These are phyloP conservation scores for Hypoxylon crocopeplum DNA, from an alignment of 495 filamentous ascomycete species.

Conservation along the genomic window DNA sequence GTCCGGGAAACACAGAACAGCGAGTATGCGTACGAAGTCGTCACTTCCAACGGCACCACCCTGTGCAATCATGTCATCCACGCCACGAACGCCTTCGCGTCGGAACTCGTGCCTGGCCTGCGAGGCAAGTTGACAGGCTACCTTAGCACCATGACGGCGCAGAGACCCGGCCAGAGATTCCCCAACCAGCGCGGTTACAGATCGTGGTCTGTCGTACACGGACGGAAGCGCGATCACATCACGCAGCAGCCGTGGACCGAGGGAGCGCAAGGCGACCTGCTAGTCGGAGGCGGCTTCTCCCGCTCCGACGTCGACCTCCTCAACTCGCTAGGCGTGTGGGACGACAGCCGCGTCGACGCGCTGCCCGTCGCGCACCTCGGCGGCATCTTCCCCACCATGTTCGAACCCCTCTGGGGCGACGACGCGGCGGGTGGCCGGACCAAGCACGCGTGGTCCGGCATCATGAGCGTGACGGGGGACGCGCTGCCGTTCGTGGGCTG, in stretches of 20 bases:
- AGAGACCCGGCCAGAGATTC: conserved; percentile 37
- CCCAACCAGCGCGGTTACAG: conserved; percentile 8
- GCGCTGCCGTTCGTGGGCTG: conserved; percentile 55
- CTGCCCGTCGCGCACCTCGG: conserved; percentile 34
- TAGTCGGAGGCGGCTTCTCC: conserved; percentile 48
- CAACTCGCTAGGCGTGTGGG: conserved; percentile 42
- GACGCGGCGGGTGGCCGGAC: not conserved
- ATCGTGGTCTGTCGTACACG: conserved; percentile 44
- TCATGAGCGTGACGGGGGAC: conserved; percentile 55
- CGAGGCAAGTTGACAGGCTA: conserved; percentile 52
- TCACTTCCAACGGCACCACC: conserved; percentile 46
- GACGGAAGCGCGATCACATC: conserved; percentile 46
- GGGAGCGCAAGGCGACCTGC: conserved; percentile 31
- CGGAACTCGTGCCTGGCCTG: conserved; percentile 55
- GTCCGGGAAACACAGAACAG: not conserved
- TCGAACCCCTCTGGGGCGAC: conserved; percentile 15
- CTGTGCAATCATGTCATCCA: conserved; percentile 52
- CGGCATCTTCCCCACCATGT: conserved; percentile 33
- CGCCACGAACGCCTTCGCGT: conserved; percentile 56
- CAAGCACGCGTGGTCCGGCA: conserved; percentile 50
- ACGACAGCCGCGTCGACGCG: conserved; percentile 42
- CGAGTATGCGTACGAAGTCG: conserved; percentile 39
- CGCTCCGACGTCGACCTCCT: conserved; percentile 37
- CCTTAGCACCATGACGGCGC: conserved; percentile 56
- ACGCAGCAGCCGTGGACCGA: conserved; percentile 38